A percentile compares a stretch with the other conserved stretches of the same genome.
phyloP scores from a whole-genome alignment of 2,329 filamentous ascomycete species.

The Cladosporium halotolerans region DNA sequence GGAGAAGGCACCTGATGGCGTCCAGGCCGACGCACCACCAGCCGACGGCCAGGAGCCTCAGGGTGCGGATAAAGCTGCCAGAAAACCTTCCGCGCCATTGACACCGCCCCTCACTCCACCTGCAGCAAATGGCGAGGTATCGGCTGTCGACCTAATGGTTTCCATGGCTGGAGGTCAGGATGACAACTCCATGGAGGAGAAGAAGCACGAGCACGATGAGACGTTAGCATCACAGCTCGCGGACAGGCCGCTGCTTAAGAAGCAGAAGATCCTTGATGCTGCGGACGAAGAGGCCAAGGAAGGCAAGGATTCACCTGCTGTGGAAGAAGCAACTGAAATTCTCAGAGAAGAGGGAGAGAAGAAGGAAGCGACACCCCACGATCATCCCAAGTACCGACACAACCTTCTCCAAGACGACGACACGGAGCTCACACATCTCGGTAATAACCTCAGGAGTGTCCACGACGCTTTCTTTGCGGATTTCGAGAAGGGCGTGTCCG shows the following conservation, averaged over 20 bases:
- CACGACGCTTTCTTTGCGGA: constrained; percentile 77
- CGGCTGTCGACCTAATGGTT: constrained; percentile 68
- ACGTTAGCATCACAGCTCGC: constrained; percentile 81
- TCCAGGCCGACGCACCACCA: constrained; percentile 3
- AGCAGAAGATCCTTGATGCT: constrained; percentile 85
- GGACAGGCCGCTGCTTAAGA: constrained; percentile 80
- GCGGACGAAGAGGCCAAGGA: constrained; percentile 61
- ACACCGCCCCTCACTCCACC: constrained; percentile 11
- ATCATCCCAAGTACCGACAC: constrained; percentile 50
- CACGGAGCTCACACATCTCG: constrained; percentile 68
- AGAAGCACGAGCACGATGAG: constrained; percentile 80
- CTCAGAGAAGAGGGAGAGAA: constrained; percentile 20
- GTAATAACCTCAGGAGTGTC: constrained; percentile 67
- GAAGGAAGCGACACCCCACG: constrained; percentile 34
- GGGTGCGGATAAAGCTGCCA: constrained; percentile 11
- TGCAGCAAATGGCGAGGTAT: constrained; percentile 39
- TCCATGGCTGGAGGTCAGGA: constrained; percentile 68
- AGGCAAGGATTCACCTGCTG: constrained; percentile 33
- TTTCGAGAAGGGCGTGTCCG: constrained; percentile 56
- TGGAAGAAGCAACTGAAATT: constrained; percentile 40
- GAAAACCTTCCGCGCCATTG: constrained; percentile 11
- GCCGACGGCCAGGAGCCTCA: background rate
- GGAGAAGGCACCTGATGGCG: background rate
- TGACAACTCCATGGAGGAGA: constrained; percentile 61
- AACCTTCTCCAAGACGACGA: constrained; percentile 85